phyloP scores from a whole-genome alignment of 2,329 filamentous ascomycete species.

The Xylariaceae sp. region DNA sequence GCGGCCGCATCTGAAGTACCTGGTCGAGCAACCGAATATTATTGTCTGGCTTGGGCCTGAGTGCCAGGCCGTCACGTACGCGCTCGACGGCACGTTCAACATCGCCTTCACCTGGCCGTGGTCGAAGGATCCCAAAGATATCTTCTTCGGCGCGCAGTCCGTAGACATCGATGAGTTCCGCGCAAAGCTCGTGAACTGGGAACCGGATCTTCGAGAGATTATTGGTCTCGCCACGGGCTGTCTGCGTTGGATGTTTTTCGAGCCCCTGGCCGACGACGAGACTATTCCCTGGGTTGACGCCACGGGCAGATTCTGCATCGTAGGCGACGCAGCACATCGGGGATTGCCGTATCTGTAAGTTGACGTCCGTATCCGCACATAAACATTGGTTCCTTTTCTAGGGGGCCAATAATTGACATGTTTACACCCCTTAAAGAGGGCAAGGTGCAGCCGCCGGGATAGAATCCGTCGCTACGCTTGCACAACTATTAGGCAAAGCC shows the following conservation, averaged over 20 bases:
- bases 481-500: slow-evolving; percentile 18
- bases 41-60: slow-evolving; percentile 24
- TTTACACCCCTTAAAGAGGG: slow-evolving; percentile 7
- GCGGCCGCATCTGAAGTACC: slow-evolving; percentile 14
- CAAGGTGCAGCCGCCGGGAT: slow-evolving; percentile 23
- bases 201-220: slow-evolving; percentile 20
- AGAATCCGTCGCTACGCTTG: slow-evolving; percentile 21
- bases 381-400: background rate
- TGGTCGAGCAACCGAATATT: slow-evolving; percentile 20
- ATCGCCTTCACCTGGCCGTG: slow-evolving; percentile 24
- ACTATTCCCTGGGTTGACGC: slow-evolving; percentile 17
- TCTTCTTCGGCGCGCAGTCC: slow-evolving; percentile 18
- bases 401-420: too few relatives aligned
- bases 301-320: slow-evolving; percentile 20
- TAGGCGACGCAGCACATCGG: slow-evolving; percentile 23
- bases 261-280: slow-evolving; percentile 19
- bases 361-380: too few relatives aligned
- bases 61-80: slow-evolving; percentile 23
- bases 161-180: slow-evolving; percentile 19
- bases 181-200: slow-evolving; percentile 17
- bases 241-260: slow-evolving; percentile 21
- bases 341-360: slow-evolving; percentile 24
- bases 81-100: slow-evolving; percentile 21
- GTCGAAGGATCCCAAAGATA: slow-evolving; percentile 18
- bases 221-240: slow-evolving; percentile 16